Percentiles rank a stretch among this genome's conserved stretches.
Evolutionary conservation across 2,329 filamentous ascomycete species (phyloP).

Genomic region (Malbranchea zuffiana): DNA sequence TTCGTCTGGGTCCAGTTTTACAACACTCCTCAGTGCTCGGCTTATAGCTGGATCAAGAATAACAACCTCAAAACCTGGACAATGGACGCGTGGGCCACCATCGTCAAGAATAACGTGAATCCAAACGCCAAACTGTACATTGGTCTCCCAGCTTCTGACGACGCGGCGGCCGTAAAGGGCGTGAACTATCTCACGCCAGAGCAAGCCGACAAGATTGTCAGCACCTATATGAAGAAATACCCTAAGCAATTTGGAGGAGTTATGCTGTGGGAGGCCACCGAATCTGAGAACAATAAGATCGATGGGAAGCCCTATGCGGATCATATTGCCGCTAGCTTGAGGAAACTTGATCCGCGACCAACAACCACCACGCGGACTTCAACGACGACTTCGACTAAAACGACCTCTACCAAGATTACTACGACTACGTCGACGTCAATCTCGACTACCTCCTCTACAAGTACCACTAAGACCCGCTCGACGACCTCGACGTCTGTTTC

Average conservation of each 20-base stretch:
- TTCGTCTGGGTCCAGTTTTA: conserved; percentile 48
- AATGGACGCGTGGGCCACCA: conserved; percentile 37
- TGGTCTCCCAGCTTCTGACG: conserved; percentile 36
- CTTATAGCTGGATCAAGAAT: conserved; percentile 32
- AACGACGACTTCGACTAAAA: conserved; percentile 8
- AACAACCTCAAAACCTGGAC: conserved; percentile 31
- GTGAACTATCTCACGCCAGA: conserved; percentile 38
- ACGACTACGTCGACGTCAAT: conserved; percentile 6
- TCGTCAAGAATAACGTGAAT: conserved; percentile 28
- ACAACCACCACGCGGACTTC: conserved; percentile 17
- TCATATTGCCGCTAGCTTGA: conserved; percentile 15
- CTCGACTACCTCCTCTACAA: conserved; percentile 4
- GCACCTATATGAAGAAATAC: conserved; percentile 32
- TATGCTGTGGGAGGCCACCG: conserved; percentile 36
- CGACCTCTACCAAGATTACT: conserved; percentile 12
- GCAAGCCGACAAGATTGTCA: conserved; percentile 38
- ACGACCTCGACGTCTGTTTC: conserved; percentile 6
- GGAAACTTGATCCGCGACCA: conserved; percentile 14
- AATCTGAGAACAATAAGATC: conserved; percentile 15
- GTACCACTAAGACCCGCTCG: conserved; percentile 2
- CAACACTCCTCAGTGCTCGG: conserved; percentile 43
- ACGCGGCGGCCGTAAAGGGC: conserved; percentile 20
- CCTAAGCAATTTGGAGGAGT: conserved; percentile 44
- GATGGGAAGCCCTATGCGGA: conserved; percentile 14
- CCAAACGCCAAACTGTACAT: conserved; percentile 44